A percentile compares a stretch with the other conserved stretches of the same genome.
Evolutionary conservation across 441 rosid genomes (phyloP).

Genomic region (Gossypium aridum): DNA sequence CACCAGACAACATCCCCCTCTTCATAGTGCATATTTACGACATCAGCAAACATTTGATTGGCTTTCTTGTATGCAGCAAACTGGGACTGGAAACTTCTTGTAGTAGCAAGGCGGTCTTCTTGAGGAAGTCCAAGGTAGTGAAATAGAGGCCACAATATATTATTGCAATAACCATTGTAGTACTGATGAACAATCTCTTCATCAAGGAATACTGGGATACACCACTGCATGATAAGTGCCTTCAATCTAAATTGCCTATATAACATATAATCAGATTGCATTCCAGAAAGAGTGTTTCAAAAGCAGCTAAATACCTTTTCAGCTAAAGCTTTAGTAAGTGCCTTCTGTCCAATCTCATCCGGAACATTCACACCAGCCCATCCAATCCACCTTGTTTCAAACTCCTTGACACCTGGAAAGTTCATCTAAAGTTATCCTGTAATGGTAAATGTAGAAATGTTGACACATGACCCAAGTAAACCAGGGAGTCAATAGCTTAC

Average conservation of each 20-base stretch:
- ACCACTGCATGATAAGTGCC: conserved; percentile 50
- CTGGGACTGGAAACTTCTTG: conserved; percentile 96
- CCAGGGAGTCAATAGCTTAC: conserved; percentile 23
- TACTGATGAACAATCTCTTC: conserved; percentile 99
- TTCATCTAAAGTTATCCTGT: conserved; percentile 24
- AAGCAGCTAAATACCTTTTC: conserved; percentile 55
- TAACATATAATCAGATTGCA: conserved; percentile 5
- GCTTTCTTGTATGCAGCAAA: conserved; percentile 96
- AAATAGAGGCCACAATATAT: conserved; percentile 96
- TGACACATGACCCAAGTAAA: not conserved
- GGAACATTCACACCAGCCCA: conserved; percentile 99
- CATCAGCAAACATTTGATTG: conserved; percentile 96
- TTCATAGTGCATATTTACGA: conserved; percentile 83
- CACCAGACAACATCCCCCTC: conserved; percentile 99
- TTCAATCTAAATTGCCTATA: conserved; percentile 3
- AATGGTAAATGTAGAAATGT: conserved; percentile 6
- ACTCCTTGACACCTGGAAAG: conserved; percentile 81
- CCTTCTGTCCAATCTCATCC: conserved; percentile 87
- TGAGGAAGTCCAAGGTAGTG: conserved; percentile 98
- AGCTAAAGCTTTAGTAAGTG: conserved; percentile 88
- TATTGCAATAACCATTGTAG: conserved; percentile 98
- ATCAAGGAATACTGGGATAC: conserved; percentile 98
- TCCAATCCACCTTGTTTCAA: conserved; percentile 98
- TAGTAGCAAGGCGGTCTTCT: conserved; percentile 98
- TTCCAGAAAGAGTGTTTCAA: conserved; percentile 5